phyloP scores from a whole-genome alignment of 176 grass and related monocot genomes.

The Paspalum notatum region DNA sequence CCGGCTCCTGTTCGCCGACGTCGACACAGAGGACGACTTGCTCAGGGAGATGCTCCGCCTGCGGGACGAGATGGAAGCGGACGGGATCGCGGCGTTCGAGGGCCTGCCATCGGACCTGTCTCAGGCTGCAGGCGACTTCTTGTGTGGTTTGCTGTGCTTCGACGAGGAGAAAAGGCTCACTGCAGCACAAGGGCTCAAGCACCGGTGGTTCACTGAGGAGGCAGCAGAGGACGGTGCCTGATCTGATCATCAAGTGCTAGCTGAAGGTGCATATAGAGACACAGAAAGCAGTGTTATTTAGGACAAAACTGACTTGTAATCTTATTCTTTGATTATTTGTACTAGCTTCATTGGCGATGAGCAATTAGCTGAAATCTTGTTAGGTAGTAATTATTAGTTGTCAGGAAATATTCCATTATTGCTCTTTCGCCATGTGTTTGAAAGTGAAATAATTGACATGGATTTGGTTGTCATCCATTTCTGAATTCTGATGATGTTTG shows the following conservation, averaged over 20 bases:
- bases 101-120: conserved; percentile 10
- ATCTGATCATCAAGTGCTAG: not conserved
- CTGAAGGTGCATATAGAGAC: not conserved
- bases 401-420: not conserved
- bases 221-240: not conserved
- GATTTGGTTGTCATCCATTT: not conserved
- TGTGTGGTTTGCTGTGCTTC: conserved; percentile 44
- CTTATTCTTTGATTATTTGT: not conserved
- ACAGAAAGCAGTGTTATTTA: not conserved
- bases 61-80: not conserved
- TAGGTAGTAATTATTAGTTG: not conserved
- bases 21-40: conserved; percentile 1
- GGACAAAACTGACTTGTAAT: not conserved
- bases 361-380: not conserved
- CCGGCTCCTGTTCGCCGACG: conserved; percentile 27
- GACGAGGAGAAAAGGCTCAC: conserved; percentile 18
- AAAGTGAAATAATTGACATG: not conserved
- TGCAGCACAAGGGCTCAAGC: not conserved
- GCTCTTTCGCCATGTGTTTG: not conserved
- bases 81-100: not conserved
- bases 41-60: conserved; percentile 14
- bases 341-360: not conserved
- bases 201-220: not conserved
- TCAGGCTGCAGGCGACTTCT: conserved; percentile 27
- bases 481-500: not conserved